Percentiles rank a stretch among this genome's conserved stretches.
These are phyloP conservation scores for Limonomyces culmigenus DNA, from an alignment of 1,284 basidiomycete genomes.

Conservation along the genomic window DNA sequence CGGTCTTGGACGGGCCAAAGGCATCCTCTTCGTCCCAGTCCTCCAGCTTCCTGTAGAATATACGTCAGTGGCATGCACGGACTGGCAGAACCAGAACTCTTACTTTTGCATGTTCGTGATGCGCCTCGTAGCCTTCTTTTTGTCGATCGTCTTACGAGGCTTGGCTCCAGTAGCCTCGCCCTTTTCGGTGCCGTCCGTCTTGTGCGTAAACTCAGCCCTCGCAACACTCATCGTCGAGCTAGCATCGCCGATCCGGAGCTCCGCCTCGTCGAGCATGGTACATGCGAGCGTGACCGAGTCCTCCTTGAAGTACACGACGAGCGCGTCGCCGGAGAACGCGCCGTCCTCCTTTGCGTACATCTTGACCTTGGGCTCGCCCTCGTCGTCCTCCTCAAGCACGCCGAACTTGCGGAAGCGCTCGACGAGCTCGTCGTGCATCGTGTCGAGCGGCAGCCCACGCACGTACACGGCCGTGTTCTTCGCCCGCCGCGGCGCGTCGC, in stretches of 20 bases:
- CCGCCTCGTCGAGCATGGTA: constrained; percentile 82
- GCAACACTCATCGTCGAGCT: constrained; percentile 67
- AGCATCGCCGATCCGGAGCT: constrained; percentile 70
- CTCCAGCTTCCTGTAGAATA: constrained; percentile 43
- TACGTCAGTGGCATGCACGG: background rate
- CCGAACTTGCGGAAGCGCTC: constrained; percentile 82
- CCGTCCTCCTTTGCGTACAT: constrained; percentile 85
- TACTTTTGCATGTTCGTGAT: constrained; percentile 86
- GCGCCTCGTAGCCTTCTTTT: constrained; percentile 63
- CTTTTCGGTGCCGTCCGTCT: constrained; percentile 17
- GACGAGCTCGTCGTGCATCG: constrained; percentile 61
- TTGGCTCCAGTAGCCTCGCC: constrained; percentile 17
- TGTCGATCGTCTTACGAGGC: constrained; percentile 59
- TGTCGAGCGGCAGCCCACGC: constrained; percentile 67
- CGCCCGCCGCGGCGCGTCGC: constrained; percentile 44
- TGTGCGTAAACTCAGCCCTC: constrained; percentile 74
- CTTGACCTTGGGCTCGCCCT: constrained; percentile 81
- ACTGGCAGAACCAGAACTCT: constrained; percentile 11
- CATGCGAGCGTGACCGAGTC: constrained; percentile 83
- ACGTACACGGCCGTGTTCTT: constrained; percentile 93
- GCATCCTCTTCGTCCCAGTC: constrained; percentile 82
- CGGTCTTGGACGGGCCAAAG: constrained; percentile 51
- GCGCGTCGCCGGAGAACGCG: constrained; percentile 86
- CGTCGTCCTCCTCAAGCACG: constrained; percentile 82
- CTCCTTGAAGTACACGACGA: constrained; percentile 96